Percentiles rank a stretch among this genome's conserved stretches.
These are phyloP conservation scores for Cyclotella cryptica DNA, from an alignment of 108 stramenopile species.

Conservation along the genomic window DNA sequence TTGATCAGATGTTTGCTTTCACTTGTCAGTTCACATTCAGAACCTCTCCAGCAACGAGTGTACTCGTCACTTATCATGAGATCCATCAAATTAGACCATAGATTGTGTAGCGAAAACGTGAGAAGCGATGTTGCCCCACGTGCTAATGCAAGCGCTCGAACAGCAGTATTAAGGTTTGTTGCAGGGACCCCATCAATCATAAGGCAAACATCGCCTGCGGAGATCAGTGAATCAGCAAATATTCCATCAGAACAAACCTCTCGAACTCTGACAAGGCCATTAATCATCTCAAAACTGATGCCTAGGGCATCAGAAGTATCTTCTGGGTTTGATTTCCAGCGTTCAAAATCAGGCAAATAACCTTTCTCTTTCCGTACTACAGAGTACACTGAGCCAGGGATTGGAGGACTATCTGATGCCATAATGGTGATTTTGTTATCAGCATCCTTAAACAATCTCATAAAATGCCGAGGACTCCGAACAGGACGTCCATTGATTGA, in stretches of 20 bases:
- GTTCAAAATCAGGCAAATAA: neutral
- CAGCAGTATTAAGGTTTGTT: conserved; percentile 8
- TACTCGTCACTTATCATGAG: conserved; percentile 27
- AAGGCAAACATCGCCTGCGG: conserved; percentile 31
- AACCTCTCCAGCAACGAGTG: conserved; percentile 19
- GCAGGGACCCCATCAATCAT: conserved; percentile 36
- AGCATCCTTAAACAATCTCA: conserved; percentile 31
- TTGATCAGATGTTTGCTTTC: conserved; percentile 8
- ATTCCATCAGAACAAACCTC: conserved; percentile 9
- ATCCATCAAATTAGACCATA: conserved; percentile 33
- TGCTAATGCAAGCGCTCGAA: conserved; percentile 12
- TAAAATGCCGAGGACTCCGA: conserved; percentile 36
- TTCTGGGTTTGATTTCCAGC: neutral
- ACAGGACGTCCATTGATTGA: conserved; percentile 37
- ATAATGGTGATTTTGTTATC: conserved; percentile 18
- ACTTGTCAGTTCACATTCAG: conserved; percentile 18
- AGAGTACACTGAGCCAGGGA: conserved; percentile 23
- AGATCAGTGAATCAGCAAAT: conserved; percentile 22
- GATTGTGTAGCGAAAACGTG: conserved; percentile 22
- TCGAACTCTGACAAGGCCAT: conserved; percentile 33
- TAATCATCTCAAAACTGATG: conserved; percentile 25
- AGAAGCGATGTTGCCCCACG: conserved; percentile 19
- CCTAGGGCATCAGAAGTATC: conserved; percentile 6
- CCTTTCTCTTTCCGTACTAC: conserved; percentile 23
- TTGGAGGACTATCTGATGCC: conserved; percentile 29